phyloP scores from a whole-genome alignment of 1,284 basidiomycete genomes.

The Caloboletus firmus region DNA sequence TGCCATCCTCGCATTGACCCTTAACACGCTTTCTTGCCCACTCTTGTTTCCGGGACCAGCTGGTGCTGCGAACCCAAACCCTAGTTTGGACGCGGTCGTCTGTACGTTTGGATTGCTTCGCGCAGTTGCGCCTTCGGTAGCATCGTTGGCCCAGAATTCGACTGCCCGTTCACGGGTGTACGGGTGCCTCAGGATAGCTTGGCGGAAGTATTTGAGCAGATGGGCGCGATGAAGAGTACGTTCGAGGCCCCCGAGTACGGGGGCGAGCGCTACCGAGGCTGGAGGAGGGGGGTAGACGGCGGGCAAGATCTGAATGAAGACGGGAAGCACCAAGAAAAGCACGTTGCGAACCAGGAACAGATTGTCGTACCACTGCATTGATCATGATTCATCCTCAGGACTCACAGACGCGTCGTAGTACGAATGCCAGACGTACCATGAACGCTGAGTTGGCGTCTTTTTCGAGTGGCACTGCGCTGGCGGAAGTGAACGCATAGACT shows the following conservation, averaged over 20 bases:
- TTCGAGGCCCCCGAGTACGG: conserved; percentile 39
- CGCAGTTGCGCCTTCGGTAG: conserved; percentile 49
- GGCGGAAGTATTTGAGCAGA: conserved; percentile 53
- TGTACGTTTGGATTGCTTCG: conserved; percentile 49
- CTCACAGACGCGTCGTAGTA: not conserved
- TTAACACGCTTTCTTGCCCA: conserved; percentile 35
- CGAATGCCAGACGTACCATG: conserved; percentile 50
- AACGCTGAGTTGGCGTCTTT: conserved; percentile 40
- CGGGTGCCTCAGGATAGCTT: conserved; percentile 55
- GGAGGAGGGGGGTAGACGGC: conserved; percentile 23
- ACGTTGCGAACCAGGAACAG: conserved; percentile 52
- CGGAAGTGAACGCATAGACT: conserved; percentile 51
- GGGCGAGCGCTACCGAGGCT: conserved; percentile 18
- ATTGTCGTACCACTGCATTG: conserved; percentile 64
- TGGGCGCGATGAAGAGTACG: conserved; percentile 46
- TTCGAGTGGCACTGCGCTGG: conserved; percentile 46
- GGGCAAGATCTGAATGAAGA: conserved; percentile 49
- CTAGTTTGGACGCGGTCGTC: conserved; percentile 49
- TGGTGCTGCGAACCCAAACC: conserved; percentile 43
- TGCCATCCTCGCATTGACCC: conserved; percentile 40
- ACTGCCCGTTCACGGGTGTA: conserved; percentile 45
- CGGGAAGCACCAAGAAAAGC: conserved; percentile 59
- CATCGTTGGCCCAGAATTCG: conserved; percentile 59
- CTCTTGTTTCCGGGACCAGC: conserved; percentile 21
- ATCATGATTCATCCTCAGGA: conserved; percentile 5